phyloP scores from a whole-genome alignment of 345 rosid genomes.

The Pistacia vera region DNA sequence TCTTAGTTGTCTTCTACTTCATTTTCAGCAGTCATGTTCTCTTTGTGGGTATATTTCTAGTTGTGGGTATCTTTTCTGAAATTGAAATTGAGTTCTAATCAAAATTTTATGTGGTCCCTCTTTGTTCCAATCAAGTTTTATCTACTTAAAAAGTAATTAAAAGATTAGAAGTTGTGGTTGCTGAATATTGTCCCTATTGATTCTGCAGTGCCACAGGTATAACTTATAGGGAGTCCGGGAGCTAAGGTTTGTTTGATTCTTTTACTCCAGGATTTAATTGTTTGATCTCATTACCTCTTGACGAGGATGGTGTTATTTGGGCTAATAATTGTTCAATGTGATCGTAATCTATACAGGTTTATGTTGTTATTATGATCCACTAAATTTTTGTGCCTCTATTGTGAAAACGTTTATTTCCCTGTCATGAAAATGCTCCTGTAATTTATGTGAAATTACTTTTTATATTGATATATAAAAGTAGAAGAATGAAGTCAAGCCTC shows the following conservation, averaged over 20 bases:
- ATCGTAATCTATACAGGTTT: neutral
- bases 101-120: neutral
- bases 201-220: slow-evolving; percentile 79
- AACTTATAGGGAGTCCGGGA: slow-evolving; percentile 96
- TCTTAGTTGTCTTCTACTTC: neutral
- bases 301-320: neutral
- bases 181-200: slow-evolving; percentile 39
- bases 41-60: neutral
- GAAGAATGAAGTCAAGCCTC: neutral
- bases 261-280: slow-evolving; percentile 4
- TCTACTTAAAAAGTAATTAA: slow-evolving; percentile 10
- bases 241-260: slow-evolving; percentile 68
- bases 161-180: slow-evolving; percentile 20
- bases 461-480: neutral
- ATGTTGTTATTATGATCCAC: neutral
- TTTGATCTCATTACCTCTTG: neutral
- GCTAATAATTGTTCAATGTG: neutral
- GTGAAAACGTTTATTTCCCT: neutral
- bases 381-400: neutral
- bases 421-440: neutral
- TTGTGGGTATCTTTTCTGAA: neutral
- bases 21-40: neutral
- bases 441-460: neutral
- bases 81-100: neutral
- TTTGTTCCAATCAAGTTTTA: neutral